phyloP scores from a whole-genome alignment of 1,139 yeast species.

The Pichia sp. region DNA sequence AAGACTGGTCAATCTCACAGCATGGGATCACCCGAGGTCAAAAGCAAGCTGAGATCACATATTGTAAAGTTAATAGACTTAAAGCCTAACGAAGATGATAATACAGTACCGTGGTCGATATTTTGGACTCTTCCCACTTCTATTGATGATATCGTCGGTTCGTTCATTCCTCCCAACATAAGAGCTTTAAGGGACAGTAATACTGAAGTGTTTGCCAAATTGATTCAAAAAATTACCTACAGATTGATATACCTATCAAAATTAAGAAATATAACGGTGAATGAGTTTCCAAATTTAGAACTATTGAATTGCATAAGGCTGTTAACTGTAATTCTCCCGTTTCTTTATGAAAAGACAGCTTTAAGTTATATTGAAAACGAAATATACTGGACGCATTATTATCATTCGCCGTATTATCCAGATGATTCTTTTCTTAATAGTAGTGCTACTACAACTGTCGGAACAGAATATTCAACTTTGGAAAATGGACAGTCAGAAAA shows the following conservation, averaged over 20 bases:
- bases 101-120: slow-evolving; percentile 49
- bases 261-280: slow-evolving; percentile 7
- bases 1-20: too few relatives aligned
- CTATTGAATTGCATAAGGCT: slow-evolving; percentile 58
- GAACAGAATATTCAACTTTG: slow-evolving; percentile 1
- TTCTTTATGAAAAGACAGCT: slow-evolving; percentile 48
- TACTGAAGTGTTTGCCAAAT: slow-evolving; percentile 42
- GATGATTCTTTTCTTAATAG: neutral
- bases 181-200: slow-evolving; percentile 54
- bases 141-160: slow-evolving; percentile 48
- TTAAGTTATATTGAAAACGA: slow-evolving; percentile 31
- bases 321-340: slow-evolving; percentile 61
- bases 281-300: slow-evolving; percentile 15
- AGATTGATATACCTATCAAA: slow-evolving; percentile 29
- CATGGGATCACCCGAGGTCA: slow-evolving; percentile 72
- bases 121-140: slow-evolving; percentile 40
- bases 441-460: neutral
- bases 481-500: neutral
- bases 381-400: slow-evolving; percentile 37
- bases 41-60: slow-evolving; percentile 51
- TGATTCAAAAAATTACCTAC: slow-evolving; percentile 39
- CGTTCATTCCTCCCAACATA: slow-evolving; percentile 52
- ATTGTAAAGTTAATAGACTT: slow-evolving; percentile 59
- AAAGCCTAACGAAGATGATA: slow-evolving; percentile 35
- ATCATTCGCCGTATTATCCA: slow-evolving; percentile 3